A percentile compares a stretch with the other conserved stretches of the same genome.
Evolutionary conservation across 2,329 filamentous ascomycete species (phyloP).

Genomic region (Diaporthe helianthi): DNA sequence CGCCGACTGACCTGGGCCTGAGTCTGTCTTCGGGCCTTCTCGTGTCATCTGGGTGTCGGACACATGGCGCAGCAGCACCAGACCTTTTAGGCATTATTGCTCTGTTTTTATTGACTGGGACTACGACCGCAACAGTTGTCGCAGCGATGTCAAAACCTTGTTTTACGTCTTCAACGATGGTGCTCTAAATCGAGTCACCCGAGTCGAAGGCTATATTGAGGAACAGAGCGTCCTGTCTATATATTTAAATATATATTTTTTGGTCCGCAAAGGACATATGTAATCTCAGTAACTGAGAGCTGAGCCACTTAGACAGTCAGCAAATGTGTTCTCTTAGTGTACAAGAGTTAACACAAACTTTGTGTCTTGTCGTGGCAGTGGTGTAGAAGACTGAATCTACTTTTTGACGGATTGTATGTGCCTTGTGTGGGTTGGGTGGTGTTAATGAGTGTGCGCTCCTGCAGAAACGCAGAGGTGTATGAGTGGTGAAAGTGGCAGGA

Average conservation of each 20-base stretch:
- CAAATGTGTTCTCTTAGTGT: background rate
- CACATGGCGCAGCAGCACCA: background rate
- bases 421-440: no score
- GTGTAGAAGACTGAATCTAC: no score
- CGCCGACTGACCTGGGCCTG: no score
- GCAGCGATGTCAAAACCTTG: background rate
- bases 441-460: background rate
- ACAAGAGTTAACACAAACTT: background rate
- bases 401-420: no score
- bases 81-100: background rate
- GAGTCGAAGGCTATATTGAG: background rate
- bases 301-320: background rate
- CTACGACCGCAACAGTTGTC: background rate
- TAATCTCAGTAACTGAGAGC: background rate
- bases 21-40: background rate
- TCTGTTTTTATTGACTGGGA: background rate
- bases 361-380: background rate
- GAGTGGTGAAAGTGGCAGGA: no score
- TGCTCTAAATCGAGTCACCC: background rate
- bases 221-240: background rate
- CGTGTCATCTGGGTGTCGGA: constrained; percentile 9
- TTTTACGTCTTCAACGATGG: background rate
- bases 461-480: no score
- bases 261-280: background rate
- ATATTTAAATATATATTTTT: background rate